phyloP scores from a whole-genome alignment of 148 eudicot species.

The Euryodendron excelsum region DNA sequence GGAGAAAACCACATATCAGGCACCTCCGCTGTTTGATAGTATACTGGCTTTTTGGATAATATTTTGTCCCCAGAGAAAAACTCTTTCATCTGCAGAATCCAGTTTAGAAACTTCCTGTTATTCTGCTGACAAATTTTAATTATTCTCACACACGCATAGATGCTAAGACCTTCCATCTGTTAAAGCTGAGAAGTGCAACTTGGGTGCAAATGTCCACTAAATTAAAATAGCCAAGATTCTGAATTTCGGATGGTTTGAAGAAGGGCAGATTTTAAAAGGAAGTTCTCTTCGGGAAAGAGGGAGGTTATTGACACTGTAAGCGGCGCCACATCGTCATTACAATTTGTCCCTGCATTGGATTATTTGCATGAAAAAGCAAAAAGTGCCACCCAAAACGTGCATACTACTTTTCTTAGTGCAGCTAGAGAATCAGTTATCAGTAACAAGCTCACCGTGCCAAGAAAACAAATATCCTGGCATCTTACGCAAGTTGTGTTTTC shows the following conservation, averaged over 20 bases:
- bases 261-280: background rate
- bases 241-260: background rate
- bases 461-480: background rate
- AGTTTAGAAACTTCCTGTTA: background rate
- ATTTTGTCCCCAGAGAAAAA: constrained; percentile 74
- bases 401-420: background rate
- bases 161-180: background rate
- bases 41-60: constrained; percentile 61
- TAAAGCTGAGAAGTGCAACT: background rate
- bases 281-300: background rate
- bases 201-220: background rate
- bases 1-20: constrained; percentile 91
- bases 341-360: background rate
- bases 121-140: background rate
- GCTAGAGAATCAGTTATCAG: background rate
- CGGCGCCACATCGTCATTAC: background rate
- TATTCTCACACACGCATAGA: background rate
- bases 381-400: background rate
- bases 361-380: background rate
- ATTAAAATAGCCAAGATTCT: background rate
- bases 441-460: background rate
- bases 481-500: background rate
- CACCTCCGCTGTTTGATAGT: constrained; percentile 73
- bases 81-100: constrained; percentile 75
- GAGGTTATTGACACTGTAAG: background rate